These are phyloP conservation scores for Draba incana DNA, from an alignment of 345 rosid species.

Conservation along the genomic window DNA sequence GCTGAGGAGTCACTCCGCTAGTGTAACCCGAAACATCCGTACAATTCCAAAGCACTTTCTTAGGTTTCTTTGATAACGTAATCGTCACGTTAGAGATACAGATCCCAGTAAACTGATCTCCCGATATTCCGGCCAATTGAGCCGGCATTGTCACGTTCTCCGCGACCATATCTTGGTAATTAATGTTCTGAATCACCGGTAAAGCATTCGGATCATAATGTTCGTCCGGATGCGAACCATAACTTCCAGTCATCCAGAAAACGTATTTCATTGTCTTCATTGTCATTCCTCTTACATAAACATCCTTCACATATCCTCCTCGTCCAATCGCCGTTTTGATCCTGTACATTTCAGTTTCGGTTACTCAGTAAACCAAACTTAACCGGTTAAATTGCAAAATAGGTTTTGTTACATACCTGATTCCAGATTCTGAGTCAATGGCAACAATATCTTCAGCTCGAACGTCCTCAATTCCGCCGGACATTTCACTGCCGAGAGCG, in stretches of 20 bases:
- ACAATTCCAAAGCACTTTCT: conserved; percentile 83
- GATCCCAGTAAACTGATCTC: conserved; percentile 64
- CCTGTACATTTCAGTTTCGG: conserved; percentile 23
- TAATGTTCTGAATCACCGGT: conserved; percentile 63
- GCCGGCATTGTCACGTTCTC: conserved; percentile 77
- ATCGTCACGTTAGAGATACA: conserved; percentile 85
- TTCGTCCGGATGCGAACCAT: conserved; percentile 72
- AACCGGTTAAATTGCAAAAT: background rate
- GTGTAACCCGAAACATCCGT: conserved; percentile 60
- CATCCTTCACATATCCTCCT: conserved; percentile 80
- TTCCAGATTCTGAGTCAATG: conserved; percentile 70
- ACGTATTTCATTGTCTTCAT: conserved; percentile 80
- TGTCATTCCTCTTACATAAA: conserved; percentile 66
- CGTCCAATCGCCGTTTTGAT: conserved; percentile 80
- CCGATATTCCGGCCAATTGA: conserved; percentile 60
- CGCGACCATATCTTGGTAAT: conserved; percentile 69
- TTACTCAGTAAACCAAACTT: background rate
- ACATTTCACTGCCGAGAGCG: conserved; percentile 92
- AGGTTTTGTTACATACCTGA: conserved; percentile 35
- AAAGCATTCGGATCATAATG: conserved; percentile 72
- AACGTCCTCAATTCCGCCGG: conserved; percentile 83
- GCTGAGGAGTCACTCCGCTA: conserved; percentile 61
- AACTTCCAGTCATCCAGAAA: conserved; percentile 92
- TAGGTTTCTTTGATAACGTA: conserved; percentile 46
- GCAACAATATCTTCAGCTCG: conserved; percentile 80